Base-by-base conservation (phyloP, 2,329 filamentous ascomycete species). In the Hirsutella thompsonii region DNA sequence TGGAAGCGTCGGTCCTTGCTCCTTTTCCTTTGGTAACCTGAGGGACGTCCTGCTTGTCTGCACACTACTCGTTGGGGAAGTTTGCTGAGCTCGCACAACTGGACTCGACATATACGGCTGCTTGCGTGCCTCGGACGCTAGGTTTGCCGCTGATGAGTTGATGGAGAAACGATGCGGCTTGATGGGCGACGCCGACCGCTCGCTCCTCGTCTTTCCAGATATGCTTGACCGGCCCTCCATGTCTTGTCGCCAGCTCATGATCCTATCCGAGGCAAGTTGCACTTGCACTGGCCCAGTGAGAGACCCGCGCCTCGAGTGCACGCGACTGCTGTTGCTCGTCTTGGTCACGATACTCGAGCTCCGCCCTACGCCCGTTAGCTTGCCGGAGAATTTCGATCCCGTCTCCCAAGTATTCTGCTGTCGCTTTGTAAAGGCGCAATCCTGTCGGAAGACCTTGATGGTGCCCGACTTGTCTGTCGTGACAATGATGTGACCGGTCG, bases 371-470 rank as follows among this genome's bases (percentile, higher is more conserved):
- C 74, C 76, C 20, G 73, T 60, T 37, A 85, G 62, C 50, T 77
- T 79, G 47, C 77, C 79, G 9, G 84, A 88, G 51, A 94, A 83
- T 8, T 77, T 77, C 14, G 83, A 90, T 1, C 74, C 73, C 0
- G 81, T 78, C 49, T 94, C 87, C 81, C 82, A 90, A 30, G 72
- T 75, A 42, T 88, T 85, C 43, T 79, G 74, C 42, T 76, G 73
- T 5, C 90, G 79, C 60, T 94, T 94, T 38, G 70, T 62, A 51
- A 75, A 86, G 0, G 90, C 92, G 55, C 90, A 95, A 56, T 98
- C 92, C 59, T 96, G 90, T 18, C 92, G 77, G 56, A 95, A 95
- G 1, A 96, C 83, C 57, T 95, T 95, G 63, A 98, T 92, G 20
- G 79, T 76, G 29, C 92, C 92, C 1, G 78, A 79, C 52, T 87